Evolutionary conservation across 1,284 basidiomycete genomes (phyloP).

Genomic region (Boletus holoroseus): DNA sequence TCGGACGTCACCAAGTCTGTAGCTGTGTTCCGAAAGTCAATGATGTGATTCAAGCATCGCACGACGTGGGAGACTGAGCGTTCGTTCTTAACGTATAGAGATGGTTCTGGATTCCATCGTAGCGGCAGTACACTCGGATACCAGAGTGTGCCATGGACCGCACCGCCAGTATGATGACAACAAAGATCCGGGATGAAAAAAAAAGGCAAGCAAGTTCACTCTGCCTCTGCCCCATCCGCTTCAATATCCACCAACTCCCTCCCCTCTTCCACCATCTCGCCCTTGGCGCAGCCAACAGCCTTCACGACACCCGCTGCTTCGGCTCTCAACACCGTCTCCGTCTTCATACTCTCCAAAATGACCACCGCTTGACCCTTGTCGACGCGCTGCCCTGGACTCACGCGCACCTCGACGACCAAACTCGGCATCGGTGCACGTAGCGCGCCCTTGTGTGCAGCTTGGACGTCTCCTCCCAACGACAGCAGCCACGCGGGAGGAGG

Average conservation of each 20-base stretch:
- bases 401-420: constrained; percentile 80
- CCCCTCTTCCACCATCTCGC: constrained; percentile 87
- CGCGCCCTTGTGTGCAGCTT: constrained; percentile 49
- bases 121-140: too few species aligned
- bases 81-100: too few species aligned
- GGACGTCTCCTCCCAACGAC: constrained; percentile 53
- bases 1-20: neutral
- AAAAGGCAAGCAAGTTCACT: neutral
- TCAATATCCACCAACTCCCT: constrained; percentile 69
- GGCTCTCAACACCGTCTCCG: constrained; percentile 81
- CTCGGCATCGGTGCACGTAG: constrained; percentile 84
- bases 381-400: constrained; percentile 71
- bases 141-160: neutral
- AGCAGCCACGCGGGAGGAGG: constrained; percentile 64
- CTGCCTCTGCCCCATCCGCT: constrained; percentile 18
- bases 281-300: constrained; percentile 69
- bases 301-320: constrained; percentile 63
- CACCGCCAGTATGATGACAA: neutral
- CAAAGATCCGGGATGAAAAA: neutral
- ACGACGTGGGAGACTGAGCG: neutral
- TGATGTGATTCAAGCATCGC: neutral
- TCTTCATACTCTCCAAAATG: constrained; percentile 95
- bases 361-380: constrained; percentile 76
- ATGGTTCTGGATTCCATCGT: neutral
- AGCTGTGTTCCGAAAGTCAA: neutral